Base-by-base conservation (phyloP, 257 asterid genomes). In the Jacaranda copaia region DNA sequence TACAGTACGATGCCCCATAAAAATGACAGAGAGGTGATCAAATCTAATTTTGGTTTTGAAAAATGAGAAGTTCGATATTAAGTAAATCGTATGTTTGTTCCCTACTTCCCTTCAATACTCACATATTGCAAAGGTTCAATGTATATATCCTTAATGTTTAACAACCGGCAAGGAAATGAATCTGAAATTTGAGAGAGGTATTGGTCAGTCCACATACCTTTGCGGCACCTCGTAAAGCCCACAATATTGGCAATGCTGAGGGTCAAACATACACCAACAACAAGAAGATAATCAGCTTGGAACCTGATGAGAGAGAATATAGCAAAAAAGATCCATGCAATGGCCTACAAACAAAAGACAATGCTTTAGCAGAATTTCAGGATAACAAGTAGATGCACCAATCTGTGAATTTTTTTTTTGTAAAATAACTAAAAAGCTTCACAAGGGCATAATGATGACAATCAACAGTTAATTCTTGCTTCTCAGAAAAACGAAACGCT, bases 221-320 rank as follows among this genome's bases (percentile, higher is more conserved):
- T 93, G 72, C 90, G 93, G 85, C 99, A 95, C 83, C 86, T 89
- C 36, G 98, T 95, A 86, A 95, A 93, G 85, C 83, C 86, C 72
- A 96, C 87, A 68, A 96, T 96, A 84, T 96, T 96, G 76, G 99
- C 99, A 73, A 42, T 42, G 46, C 46, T 42, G 46, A 42, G 46
- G 72, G 99, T 96, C 87, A 93, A 83, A 81, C 99, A 96, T 18
- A 96, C 99, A 55, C 97, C 98, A 75, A 96, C 91, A 62, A 96
- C 99, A 15, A 96, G 96, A 77, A 93, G 94, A 86, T 88, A 96
- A 80, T 89, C 94, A 67, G 92, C 94, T 79, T 89, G 91, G 57
- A 89, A 84, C 81, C 90, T 86, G 79, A 89, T 80, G 40, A 89
- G 86, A 56, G 94, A 89, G 81, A 89, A 89, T 81, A 89, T 84